Conservation (phyloP, 2,329 filamentous ascomycete genomes). For the Trichophyton equinum region DNA sequence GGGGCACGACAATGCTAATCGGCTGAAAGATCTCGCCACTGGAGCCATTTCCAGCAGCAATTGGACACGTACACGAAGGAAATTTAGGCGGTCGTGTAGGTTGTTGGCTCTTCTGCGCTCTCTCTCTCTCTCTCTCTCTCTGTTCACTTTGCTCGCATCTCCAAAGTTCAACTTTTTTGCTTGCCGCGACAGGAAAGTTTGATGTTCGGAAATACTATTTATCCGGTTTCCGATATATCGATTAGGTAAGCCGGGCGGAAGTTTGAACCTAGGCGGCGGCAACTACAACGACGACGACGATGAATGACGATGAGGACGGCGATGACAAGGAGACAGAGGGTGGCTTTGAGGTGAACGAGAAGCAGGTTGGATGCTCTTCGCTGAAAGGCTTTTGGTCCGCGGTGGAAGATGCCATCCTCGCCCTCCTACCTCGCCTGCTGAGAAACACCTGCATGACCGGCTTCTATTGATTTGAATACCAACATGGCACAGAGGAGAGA, state of each 20-base stretch:
- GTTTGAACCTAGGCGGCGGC: too few species aligned
- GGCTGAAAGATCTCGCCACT: slow-evolving; percentile 28
- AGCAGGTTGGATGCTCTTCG: neutral
- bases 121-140: neutral
- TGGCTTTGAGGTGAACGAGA: neutral
- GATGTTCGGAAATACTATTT: neutral
- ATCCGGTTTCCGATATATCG: neutral
- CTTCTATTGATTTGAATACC: neutral
- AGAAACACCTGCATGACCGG: neutral
- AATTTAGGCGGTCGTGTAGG: neutral
- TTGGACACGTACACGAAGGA: neutral
- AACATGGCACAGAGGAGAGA: neutral
- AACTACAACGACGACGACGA: too few species aligned
- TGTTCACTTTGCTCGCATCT: neutral
- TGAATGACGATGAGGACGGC: too few species aligned
- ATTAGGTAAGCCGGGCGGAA: too few species aligned
- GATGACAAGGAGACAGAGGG: too few species aligned
- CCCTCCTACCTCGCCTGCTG: neutral
- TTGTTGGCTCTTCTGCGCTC: neutral
- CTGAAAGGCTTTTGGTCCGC: neutral
- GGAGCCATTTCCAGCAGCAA: slow-evolving; percentile 27
- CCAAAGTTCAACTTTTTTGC: neutral
- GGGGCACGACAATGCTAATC: slow-evolving; percentile 23
- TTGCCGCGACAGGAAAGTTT: slow-evolving; percentile 3
- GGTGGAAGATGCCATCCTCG: neutral